Evolutionary conservation across 345 rosid genomes (phyloP).

Genomic region (Gossypioides kirkii): DNA sequence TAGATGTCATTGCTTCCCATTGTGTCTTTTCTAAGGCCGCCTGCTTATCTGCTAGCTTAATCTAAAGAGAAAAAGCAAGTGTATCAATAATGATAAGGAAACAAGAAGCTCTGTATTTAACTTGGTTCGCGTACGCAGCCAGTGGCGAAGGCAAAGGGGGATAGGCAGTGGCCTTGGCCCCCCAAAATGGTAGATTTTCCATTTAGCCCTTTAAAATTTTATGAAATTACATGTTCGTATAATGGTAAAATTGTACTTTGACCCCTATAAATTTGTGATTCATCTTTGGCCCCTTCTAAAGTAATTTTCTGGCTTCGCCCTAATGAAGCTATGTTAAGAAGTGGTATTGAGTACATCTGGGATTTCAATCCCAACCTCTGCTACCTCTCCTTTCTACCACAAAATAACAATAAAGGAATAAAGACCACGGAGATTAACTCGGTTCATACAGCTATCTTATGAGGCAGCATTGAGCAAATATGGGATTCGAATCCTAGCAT

Average conservation of each 20-base stretch:
- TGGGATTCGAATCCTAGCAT: not conserved
- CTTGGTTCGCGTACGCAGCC: not conserved
- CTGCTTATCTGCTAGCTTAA: conserved; percentile 94
- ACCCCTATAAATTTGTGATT: too few species aligned
- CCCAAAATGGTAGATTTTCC: too few species aligned
- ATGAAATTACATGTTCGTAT: too few species aligned
- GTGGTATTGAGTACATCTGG: not conserved
- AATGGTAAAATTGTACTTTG: too few species aligned
- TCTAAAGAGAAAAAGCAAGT: conserved; percentile 29
- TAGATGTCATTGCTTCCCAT: conserved; percentile 84
- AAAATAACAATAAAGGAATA: not conserved
- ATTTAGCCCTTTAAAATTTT: too few species aligned
- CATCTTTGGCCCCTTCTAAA: too few species aligned
- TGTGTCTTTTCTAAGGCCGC: conserved; percentile 83
- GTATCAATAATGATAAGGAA: not conserved
- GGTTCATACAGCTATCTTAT: not conserved
- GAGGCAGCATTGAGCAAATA: not conserved
- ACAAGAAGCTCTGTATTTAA: not conserved
- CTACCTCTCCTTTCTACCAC: not conserved
- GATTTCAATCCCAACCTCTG: not conserved
- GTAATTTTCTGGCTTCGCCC: too few species aligned
- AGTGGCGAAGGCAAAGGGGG: too few species aligned
- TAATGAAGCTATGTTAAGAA: not conserved
- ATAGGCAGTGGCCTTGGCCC: too few species aligned
- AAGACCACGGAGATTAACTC: not conserved